Evolutionary conservation across 2,329 filamentous ascomycete genomes (phyloP).

Genomic region (Phialemonium atrogriseum): DNA sequence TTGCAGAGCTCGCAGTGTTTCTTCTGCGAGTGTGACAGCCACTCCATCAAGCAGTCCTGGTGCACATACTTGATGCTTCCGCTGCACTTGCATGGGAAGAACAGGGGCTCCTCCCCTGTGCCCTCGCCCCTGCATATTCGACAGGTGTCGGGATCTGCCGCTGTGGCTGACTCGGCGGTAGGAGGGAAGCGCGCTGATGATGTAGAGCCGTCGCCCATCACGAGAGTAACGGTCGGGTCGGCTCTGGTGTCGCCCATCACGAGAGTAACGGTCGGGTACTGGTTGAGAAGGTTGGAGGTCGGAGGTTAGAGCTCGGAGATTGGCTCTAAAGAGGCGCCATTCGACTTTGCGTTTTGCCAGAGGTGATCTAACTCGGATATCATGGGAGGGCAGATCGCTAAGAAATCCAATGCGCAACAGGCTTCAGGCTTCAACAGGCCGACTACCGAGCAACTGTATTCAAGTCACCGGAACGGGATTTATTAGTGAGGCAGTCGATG

Average conservation of each 20-base stretch:
- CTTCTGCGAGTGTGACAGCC: conserved; percentile 97
- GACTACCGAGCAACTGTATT: no score
- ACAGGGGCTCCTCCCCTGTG: conserved; percentile 74
- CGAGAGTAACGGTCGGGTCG: no score
- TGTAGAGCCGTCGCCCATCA: no score
- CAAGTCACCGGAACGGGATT: no score
- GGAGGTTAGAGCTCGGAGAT: conserved; percentile 3
- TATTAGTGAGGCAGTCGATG: no score
- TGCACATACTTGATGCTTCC: conserved; percentile 98
- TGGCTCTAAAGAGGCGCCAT: conserved; percentile 10
- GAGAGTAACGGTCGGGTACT: no score
- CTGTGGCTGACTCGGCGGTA: conserved; percentile 2
- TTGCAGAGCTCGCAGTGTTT: conserved; percentile 99
- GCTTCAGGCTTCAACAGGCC: no score
- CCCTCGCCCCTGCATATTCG: conserved; percentile 92
- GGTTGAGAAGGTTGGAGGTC: conserved; percentile 1
- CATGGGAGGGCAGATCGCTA: no score
- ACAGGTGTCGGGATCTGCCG: conserved; percentile 68
- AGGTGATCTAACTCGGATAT: no score
- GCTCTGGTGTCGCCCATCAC: no score
- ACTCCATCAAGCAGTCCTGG: conserved; percentile 97
- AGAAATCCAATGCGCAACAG: no score
- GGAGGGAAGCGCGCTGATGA: conserved; percentile 2
- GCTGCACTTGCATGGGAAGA: conserved; percentile 97
- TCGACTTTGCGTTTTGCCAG: conserved; percentile 4